phyloP scores from a whole-genome alignment of 2,329 filamentous ascomycete genomes.

The Pestalotiopsis sp. region DNA sequence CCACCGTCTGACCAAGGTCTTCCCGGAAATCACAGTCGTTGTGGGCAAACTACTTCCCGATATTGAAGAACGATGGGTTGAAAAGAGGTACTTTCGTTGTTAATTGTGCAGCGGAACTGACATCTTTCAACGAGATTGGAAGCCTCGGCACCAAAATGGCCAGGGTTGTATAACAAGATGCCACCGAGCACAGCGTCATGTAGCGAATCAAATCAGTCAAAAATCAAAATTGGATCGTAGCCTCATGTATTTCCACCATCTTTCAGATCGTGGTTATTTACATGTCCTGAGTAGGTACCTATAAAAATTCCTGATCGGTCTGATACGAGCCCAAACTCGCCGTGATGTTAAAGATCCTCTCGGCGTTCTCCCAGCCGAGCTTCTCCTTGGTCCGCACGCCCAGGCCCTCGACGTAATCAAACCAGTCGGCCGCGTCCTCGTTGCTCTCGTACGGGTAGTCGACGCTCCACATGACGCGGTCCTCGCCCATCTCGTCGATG shows the following conservation, averaged over 20 bases:
- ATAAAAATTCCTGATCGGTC: neutral
- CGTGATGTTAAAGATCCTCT: neutral
- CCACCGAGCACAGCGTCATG: neutral
- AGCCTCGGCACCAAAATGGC: neutral
- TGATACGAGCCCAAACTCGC: neutral
- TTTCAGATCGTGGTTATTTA: neutral
- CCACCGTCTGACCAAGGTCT: constrained; percentile 84
- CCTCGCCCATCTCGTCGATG: constrained; percentile 48
- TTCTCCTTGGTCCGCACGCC: constrained; percentile 8
- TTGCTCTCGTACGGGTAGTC: constrained; percentile 54
- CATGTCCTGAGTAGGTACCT: neutral
- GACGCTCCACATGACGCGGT: constrained; percentile 53
- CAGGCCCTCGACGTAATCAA: neutral
- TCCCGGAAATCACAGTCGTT: constrained; percentile 84
- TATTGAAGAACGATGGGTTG: constrained; percentile 85
- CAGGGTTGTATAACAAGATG: neutral
- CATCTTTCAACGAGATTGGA: too few species aligned
- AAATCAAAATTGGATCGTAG: neutral
- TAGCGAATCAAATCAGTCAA: neutral
- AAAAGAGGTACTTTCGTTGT: constrained; percentile 88
- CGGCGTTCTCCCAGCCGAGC: constrained; percentile 1
- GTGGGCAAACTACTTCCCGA: constrained; percentile 82
- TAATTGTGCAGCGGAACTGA: constrained; percentile 37
- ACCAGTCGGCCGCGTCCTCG: constrained; percentile 5
- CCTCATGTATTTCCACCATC: neutral